phyloP scores from a whole-genome alignment of 2,329 filamentous ascomycete genomes.

The Fusarium sarcochroum region DNA sequence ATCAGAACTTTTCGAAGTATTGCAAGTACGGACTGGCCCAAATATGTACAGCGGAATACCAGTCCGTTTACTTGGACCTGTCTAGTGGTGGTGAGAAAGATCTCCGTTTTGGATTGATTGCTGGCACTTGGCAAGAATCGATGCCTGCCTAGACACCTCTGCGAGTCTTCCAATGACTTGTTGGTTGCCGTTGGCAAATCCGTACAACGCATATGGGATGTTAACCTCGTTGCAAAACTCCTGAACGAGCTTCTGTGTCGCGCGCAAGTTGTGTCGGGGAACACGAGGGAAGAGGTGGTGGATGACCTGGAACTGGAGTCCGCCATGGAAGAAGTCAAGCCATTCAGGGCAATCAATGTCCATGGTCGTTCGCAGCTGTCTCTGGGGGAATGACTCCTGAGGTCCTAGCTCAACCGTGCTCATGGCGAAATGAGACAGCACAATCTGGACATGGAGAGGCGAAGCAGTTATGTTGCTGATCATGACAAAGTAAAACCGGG shows the following conservation, averaged over 20 bases:
- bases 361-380: slow-evolving; percentile 94
- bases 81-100: slow-evolving; percentile 38
- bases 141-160: slow-evolving; percentile 84
- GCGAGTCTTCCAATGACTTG: slow-evolving; percentile 82
- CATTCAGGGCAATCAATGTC: slow-evolving; percentile 89
- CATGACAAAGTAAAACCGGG: slow-evolving; percentile 81
- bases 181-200: slow-evolving; percentile 87
- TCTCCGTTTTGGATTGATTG: slow-evolving; percentile 59
- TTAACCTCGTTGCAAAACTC: slow-evolving; percentile 86
- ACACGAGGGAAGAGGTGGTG: slow-evolving; percentile 89
- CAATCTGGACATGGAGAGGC: slow-evolving; percentile 90
- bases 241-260: slow-evolving; percentile 80
- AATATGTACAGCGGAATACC: slow-evolving; percentile 31
- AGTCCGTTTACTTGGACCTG: neutral
- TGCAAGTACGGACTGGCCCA: neutral
- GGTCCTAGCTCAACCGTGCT: slow-evolving; percentile 88
- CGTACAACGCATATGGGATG: slow-evolving; percentile 88
- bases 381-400: slow-evolving; percentile 88
- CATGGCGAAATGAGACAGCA: slow-evolving; percentile 94
- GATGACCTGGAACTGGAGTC: slow-evolving; percentile 89
- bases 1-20: neutral
- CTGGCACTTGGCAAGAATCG: slow-evolving; percentile 82
- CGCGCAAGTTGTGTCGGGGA: slow-evolving; percentile 85
- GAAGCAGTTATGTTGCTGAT: slow-evolving; percentile 85
- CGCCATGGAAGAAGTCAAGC: slow-evolving; percentile 91